Evolutionary conservation across 805 yeast genomes (phyloP).

Genomic region (Pichia rugopelliculosa): DNA sequence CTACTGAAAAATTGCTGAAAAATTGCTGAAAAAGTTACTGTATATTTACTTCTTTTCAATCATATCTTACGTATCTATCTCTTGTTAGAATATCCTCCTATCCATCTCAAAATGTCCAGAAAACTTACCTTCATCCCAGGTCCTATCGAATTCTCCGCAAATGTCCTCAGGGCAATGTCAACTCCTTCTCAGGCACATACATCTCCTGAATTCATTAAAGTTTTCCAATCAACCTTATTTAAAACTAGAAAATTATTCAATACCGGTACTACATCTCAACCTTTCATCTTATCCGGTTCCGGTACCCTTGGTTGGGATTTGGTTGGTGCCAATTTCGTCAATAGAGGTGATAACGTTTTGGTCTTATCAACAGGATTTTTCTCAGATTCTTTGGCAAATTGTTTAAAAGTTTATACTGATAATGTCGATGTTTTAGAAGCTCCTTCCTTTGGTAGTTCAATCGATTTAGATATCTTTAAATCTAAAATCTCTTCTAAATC

Average conservation of each 20-base stretch:
- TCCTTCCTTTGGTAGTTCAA: conserved; percentile 57
- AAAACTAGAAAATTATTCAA: conserved; percentile 70
- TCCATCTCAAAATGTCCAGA: conserved; percentile 19
- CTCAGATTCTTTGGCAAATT: conserved; percentile 74
- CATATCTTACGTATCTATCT: too few species aligned
- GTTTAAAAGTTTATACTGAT: conserved; percentile 64
- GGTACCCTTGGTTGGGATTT: conserved; percentile 97
- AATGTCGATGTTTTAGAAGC: conserved; percentile 70
- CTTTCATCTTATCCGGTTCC: conserved; percentile 77
- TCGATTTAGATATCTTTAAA: conserved; percentile 50
- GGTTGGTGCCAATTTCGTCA: conserved; percentile 67
- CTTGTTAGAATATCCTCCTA: too few species aligned
- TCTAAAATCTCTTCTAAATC: conserved; percentile 36
- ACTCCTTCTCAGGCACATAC: conserved; percentile 88
- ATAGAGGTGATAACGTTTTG: conserved; percentile 61
- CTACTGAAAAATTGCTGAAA: too few species aligned
- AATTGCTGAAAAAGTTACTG: too few species aligned
- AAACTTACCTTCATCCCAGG: conserved; percentile 31
- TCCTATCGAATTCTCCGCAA: conserved; percentile 53
- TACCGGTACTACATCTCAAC: conserved; percentile 58
- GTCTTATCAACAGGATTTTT: conserved; percentile 89
- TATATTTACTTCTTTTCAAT: too few species aligned
- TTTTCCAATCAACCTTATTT: conserved; percentile 62
- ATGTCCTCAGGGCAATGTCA: conserved; percentile 71
- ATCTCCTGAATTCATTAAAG: conserved; percentile 69